phyloP scores from a whole-genome alignment of 164 flowering plant genomes.

The Magnolia officinalis region DNA sequence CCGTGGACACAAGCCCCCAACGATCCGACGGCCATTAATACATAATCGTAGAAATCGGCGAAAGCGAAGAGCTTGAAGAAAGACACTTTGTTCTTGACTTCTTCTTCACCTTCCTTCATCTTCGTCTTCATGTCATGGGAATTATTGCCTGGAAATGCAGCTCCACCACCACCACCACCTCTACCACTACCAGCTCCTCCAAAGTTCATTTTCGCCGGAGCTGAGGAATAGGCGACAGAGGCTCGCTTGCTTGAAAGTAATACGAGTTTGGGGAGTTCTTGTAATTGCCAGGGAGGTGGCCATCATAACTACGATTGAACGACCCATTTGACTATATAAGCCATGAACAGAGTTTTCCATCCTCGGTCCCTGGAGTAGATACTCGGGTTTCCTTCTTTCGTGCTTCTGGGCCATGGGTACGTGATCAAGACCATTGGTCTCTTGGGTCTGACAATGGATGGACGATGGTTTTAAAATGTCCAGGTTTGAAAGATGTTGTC shows the following conservation, averaged over 20 bases:
- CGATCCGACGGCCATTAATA: constrained; percentile 76
- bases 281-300: not conserved
- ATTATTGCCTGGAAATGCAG: not conserved
- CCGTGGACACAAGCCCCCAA: constrained; percentile 85
- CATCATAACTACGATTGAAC: not conserved
- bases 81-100: constrained; percentile 39
- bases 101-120: constrained; percentile 14
- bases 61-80: constrained; percentile 65
- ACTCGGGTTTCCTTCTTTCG: too few relatives aligned
- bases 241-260: not conserved
- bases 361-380: too few relatives aligned
- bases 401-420: too few relatives aligned
- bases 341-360: too few relatives aligned
- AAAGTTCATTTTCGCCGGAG: not conserved
- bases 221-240: not conserved
- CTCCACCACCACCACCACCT: not conserved
- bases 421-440: too few relatives aligned
- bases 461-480: too few relatives aligned
- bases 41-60: constrained; percentile 73
- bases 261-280: not conserved
- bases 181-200: not conserved
- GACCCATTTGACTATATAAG: not conserved
- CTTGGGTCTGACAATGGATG: too few relatives aligned
- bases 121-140: constrained; percentile 11
- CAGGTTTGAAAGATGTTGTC: too few relatives aligned